phyloP scores from a whole-genome alignment of 2,329 filamentous ascomycete species.

The Colletotrichum nymphaeae region DNA sequence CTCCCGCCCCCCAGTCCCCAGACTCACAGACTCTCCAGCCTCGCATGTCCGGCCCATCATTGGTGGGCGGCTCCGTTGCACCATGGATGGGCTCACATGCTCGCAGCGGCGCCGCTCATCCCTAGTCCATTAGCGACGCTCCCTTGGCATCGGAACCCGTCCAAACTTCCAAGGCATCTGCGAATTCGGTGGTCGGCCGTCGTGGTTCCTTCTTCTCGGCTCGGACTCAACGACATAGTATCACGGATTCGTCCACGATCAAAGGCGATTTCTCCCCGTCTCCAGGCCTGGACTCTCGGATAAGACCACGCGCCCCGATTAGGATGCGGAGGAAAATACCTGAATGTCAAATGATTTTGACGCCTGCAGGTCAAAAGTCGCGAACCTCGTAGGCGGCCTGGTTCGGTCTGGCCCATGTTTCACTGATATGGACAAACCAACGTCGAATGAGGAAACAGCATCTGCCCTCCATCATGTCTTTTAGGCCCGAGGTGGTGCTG shows the following conservation, averaged over 20 bases:
- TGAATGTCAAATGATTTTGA: constrained; percentile 16
- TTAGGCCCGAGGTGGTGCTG: constrained; percentile 21
- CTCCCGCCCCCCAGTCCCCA: constrained; percentile 10
- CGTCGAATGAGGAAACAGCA: constrained; percentile 31
- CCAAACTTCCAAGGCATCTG: not conserved
- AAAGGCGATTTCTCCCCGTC: not conserved
- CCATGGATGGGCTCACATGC: constrained; percentile 29
- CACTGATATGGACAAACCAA: constrained; percentile 26
- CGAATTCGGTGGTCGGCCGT: constrained; percentile 9
- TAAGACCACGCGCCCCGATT: not conserved
- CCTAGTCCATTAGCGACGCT: not conserved
- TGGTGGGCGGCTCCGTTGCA: constrained; percentile 16
- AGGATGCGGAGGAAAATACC: constrained; percentile 12
- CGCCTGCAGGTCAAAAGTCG: constrained; percentile 28
- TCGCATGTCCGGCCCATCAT: constrained; percentile 22
- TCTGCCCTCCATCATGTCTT: constrained; percentile 28
- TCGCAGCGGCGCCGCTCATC: constrained; percentile 26
- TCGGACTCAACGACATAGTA: not conserved
- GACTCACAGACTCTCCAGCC: constrained; percentile 21
- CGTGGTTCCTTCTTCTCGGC: not conserved
- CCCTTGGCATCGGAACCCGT: constrained; percentile 15
- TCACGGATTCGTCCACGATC: not conserved
- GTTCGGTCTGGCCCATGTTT: constrained; percentile 34
- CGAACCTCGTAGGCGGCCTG: constrained; percentile 22
- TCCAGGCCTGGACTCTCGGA: not conserved